Conservation (phyloP, 306 rosid genomes). For the Acacia confusa region DNA sequence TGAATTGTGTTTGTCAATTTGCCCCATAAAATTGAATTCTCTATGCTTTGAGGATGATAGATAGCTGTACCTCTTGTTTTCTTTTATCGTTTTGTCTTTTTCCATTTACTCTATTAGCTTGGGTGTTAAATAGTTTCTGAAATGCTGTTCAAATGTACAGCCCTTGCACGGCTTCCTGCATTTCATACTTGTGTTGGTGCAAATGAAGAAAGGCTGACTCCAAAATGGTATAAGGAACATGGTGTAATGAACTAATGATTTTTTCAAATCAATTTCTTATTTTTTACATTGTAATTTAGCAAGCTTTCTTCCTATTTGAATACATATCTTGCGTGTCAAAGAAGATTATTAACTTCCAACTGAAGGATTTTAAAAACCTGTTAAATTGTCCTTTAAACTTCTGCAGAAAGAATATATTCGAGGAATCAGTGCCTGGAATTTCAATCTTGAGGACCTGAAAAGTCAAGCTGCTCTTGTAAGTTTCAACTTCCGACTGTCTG, state of each 20-base stretch:
- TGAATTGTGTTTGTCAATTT: background rate
- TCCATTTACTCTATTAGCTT: background rate
- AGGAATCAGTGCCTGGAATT: constrained; percentile 99
- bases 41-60: background rate
- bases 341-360: background rate
- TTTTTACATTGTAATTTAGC: background rate
- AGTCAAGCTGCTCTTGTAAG: constrained; percentile 98
- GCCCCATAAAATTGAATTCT: background rate
- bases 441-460: constrained; percentile 93
- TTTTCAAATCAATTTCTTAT: constrained; percentile 20
- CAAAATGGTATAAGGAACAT: constrained; percentile 93
- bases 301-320: background rate
- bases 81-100: background rate
- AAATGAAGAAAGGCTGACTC: constrained; percentile 87
- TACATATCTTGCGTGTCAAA: background rate
- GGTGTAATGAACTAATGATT: constrained; percentile 56
- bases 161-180: constrained; percentile 85
- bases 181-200: constrained; percentile 98
- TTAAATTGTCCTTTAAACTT: constrained; percentile 18
- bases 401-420: constrained; percentile 95
- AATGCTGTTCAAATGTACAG: constrained; percentile 48
- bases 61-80: background rate
- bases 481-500: constrained; percentile 31
- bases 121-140: constrained; percentile 27
- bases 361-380: constrained; percentile 14